Evolutionary conservation across 805 yeast genomes (phyloP).

Genomic region (Lachancea quebecensis): DNA sequence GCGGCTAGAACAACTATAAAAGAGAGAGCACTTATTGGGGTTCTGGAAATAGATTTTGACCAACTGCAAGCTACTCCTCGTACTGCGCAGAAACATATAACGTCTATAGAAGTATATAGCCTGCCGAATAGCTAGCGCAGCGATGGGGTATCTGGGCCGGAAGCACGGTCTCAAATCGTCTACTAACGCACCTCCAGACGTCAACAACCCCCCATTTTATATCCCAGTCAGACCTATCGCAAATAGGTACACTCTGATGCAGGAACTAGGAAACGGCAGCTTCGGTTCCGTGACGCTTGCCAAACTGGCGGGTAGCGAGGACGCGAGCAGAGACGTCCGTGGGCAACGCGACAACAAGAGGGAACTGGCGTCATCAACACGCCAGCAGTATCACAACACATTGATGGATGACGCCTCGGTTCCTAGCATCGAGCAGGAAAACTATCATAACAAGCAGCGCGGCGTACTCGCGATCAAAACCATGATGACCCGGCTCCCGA

Average conservation of each 20-base stretch:
- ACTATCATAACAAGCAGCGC: conserved; percentile 29
- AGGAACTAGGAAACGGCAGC: conserved; percentile 63
- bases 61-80: not conserved
- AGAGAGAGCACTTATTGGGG: not conserved
- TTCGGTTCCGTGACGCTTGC: conserved; percentile 69
- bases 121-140: not conserved
- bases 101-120: not conserved
- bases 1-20: conserved; percentile 5
- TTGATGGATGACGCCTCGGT: conserved; percentile 37
- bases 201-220: conserved; percentile 34
- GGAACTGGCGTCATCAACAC: not conserved
- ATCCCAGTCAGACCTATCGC: conserved; percentile 40
- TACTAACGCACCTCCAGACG: conserved; percentile 32
- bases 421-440: conserved; percentile 22
- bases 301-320: conserved; percentile 32
- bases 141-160: conserved; percentile 9
- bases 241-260: conserved; percentile 42
- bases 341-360: not conserved
- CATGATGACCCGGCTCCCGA: conserved; percentile 50
- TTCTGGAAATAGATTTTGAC: not conserved
- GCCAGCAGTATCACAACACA: conserved; percentile 31
- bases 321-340: conserved; percentile 1
- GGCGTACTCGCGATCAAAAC: conserved; percentile 73
- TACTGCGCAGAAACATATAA: too few relatives aligned
- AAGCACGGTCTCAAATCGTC: conserved; percentile 10